A percentile compares a stretch with the other conserved stretches of the same genome.
These are phyloP conservation scores for Blastobotrys peoriensis DNA, from an alignment of 805 yeast species.

Conservation along the genomic window DNA sequence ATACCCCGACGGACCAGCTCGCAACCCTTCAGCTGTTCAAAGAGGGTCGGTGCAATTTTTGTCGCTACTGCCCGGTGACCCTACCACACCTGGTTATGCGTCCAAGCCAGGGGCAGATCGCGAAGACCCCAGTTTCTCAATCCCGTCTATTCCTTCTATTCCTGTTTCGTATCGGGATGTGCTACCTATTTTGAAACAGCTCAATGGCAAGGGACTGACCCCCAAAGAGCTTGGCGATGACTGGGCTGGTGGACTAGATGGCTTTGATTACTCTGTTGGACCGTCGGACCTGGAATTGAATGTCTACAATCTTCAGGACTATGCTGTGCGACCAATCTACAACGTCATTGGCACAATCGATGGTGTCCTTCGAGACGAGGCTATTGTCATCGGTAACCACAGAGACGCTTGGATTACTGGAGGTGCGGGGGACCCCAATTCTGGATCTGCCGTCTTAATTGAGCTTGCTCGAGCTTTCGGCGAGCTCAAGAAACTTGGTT, in stretches of 20 bases:
- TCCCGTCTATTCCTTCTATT: constrained; percentile 63
- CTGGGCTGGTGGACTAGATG: constrained; percentile 43
- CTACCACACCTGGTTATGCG: constrained; percentile 67
- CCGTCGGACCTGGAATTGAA: constrained; percentile 44
- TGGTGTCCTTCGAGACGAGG: constrained; percentile 49
- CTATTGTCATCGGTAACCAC: constrained; percentile 65
- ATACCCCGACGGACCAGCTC: constrained; percentile 72
- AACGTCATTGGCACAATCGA: constrained; percentile 58
- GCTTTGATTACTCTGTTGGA: constrained; percentile 47
- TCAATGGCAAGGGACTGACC: constrained; percentile 52
- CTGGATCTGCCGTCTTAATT: constrained; percentile 60
- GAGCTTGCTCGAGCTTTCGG: constrained; percentile 60
- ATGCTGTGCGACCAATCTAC: constrained; percentile 53
- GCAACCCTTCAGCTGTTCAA: constrained; percentile 71
- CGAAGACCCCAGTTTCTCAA: constrained; percentile 42
- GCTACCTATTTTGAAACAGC: constrained; percentile 50
- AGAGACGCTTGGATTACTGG: constrained; percentile 78
- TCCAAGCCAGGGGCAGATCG: constrained; percentile 43
- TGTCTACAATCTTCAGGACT: constrained; percentile 55
- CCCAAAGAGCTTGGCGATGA: constrained; percentile 36
- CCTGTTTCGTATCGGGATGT: constrained; percentile 65
- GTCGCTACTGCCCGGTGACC: constrained; percentile 65
- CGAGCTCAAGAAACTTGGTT: constrained; percentile 46
- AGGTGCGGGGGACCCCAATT: constrained; percentile 75
- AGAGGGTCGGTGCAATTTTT: constrained; percentile 68